A percentile compares a stretch with the other conserved stretches of the same genome.
phyloP scores from a whole-genome alignment of 1,284 basidiomycete genomes.

The Ustilago vetiveriae region DNA sequence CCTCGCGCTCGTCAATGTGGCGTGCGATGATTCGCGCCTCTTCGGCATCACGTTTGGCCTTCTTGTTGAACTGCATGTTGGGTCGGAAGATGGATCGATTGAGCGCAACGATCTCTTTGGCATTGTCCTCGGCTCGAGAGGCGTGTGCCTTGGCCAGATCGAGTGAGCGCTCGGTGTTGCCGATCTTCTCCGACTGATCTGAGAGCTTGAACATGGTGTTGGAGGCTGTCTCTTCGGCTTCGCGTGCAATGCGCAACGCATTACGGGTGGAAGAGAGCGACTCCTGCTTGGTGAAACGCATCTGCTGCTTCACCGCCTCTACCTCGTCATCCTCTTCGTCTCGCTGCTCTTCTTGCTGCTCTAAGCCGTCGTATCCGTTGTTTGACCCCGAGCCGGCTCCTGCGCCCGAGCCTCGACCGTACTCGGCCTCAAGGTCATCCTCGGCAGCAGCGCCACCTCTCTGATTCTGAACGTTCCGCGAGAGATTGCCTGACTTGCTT shows the following conservation, averaged over 20 bases:
- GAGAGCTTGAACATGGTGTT: conserved; percentile 86
- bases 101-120: conserved; percentile 90
- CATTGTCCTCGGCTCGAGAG: conserved; percentile 87
- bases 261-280: conserved; percentile 89
- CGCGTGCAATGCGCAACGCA: conserved; percentile 87
- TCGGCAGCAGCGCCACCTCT: conserved; percentile 20
- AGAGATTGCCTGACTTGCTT: conserved; percentile 23
- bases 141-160: conserved; percentile 93
- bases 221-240: conserved; percentile 94
- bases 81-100: conserved; percentile 91
- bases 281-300: conserved; percentile 90
- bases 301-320: conserved; percentile 94
- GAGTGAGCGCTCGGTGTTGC: conserved; percentile 93
- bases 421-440: conserved; percentile 62
- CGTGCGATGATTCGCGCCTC: conserved; percentile 87
- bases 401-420: conserved; percentile 51
- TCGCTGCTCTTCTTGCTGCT: conserved; percentile 69
- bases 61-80: conserved; percentile 69
- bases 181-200: conserved; percentile 79
- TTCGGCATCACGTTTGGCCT: conserved; percentile 86
- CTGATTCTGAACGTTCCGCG: conserved; percentile 20
- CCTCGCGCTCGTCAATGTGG: conserved; percentile 86
- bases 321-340: conserved; percentile 90
- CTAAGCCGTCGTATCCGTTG: conserved; percentile 42
- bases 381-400: conserved; percentile 3